Evolutionary conservation across 345 rosid species (phyloP).

Genomic region (Mercurialis annua): DNA sequence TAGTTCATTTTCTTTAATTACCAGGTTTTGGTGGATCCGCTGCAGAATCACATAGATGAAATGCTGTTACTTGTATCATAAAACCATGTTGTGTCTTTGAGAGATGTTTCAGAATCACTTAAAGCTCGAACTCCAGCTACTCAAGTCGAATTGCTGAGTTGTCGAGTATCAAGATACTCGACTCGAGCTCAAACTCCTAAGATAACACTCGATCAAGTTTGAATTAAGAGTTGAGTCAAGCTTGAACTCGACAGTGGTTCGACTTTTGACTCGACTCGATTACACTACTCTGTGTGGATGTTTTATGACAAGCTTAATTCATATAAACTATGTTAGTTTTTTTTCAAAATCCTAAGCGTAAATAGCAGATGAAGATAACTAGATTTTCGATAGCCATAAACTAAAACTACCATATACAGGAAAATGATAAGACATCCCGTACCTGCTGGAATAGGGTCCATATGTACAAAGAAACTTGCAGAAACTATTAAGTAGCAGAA

Average conservation of each 20-base stretch:
- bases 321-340: too few relatives aligned
- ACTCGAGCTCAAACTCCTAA: too few relatives aligned
- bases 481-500: slow-evolving; percentile 20
- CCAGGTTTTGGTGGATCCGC: slow-evolving; percentile 6
- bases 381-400: background rate
- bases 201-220: too few relatives aligned
- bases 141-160: too few relatives aligned
- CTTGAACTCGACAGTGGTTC: background rate
- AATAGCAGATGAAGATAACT: too few relatives aligned
- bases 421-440: background rate
- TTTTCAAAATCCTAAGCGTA: background rate
- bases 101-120: too few relatives aligned
- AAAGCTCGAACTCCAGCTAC: too few relatives aligned
- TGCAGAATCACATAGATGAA: background rate
- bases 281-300: too few relatives aligned
- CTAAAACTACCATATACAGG: too few relatives aligned
- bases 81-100: too few relatives aligned
- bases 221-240: too few relatives aligned
- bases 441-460: slow-evolving; percentile 6
- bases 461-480: slow-evolving; percentile 21
- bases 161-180: too few relatives aligned
- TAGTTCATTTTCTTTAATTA: slow-evolving; percentile 7
- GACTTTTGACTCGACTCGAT: background rate
- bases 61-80: background rate
- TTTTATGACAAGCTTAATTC: background rate